Conservation (phyloP, 2,329 filamentous ascomycete genomes). For the Botrytis squamosa region DNA sequence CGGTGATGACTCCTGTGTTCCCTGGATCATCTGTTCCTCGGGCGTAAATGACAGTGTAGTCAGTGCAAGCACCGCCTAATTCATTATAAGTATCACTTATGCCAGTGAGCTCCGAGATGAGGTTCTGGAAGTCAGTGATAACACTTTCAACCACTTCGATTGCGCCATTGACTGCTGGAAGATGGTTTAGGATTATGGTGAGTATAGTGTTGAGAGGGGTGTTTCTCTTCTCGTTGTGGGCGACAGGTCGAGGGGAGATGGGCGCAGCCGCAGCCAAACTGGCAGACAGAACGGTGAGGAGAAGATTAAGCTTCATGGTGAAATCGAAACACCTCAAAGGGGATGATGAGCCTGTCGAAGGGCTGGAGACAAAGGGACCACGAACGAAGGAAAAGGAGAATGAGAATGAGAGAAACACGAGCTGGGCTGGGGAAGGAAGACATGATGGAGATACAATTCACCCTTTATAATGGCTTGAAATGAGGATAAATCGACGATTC, state of each 20-base stretch:
- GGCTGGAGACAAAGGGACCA: background rate
- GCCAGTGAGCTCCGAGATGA: constrained; percentile 29
- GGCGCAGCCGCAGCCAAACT: constrained; percentile 26
- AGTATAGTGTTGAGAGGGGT: constrained; percentile 33
- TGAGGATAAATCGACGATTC: background rate
- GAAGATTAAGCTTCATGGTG: constrained; percentile 15
- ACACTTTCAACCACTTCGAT: constrained; percentile 26
- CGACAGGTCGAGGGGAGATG: background rate
- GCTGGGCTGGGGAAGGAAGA: constrained; percentile 8
- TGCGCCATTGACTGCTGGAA: constrained; percentile 31
- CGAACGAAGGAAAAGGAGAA: background rate
- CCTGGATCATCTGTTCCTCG: constrained; percentile 49
- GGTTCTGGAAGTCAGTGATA: constrained; percentile 30
- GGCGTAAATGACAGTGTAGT: constrained; percentile 48
- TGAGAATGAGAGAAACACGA: background rate
- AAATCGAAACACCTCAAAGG: background rate
- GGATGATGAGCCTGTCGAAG: background rate
- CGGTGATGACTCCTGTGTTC: constrained; percentile 44
- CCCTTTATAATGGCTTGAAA: background rate
- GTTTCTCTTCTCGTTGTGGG: constrained; percentile 21
- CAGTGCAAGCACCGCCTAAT: constrained; percentile 29
- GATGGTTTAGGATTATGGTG: constrained; percentile 29
- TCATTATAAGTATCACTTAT: constrained; percentile 35
- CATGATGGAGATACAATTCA: background rate
- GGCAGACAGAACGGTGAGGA: constrained; percentile 21